These are phyloP conservation scores for Orbilia oligospora DNA, from an alignment of 2,329 filamentous ascomycete genomes.

Conservation along the genomic window DNA sequence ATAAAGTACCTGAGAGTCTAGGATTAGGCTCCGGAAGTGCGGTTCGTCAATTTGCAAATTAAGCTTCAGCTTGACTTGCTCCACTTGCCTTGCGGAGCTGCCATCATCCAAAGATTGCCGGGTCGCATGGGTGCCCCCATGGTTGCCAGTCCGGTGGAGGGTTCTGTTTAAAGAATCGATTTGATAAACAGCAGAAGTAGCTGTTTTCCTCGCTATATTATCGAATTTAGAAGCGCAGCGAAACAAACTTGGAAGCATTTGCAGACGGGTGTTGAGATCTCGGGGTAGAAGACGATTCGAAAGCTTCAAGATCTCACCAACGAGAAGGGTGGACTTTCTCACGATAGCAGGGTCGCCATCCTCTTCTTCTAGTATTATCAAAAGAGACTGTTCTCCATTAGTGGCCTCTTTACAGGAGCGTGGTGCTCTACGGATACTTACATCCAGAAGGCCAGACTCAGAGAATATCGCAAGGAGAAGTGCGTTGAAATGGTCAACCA, in stretches of 20 bases:
- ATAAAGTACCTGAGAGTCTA: constrained; percentile 65
- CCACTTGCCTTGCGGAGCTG: constrained; percentile 68
- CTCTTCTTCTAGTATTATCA: constrained; percentile 68
- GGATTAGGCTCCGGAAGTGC: constrained; percentile 74
- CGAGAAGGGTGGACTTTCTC: constrained; percentile 88
- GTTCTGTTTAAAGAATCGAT: constrained; percentile 98
- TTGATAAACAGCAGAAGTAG: constrained; percentile 93
- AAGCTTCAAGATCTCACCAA: constrained; percentile 92
- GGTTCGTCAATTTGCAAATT: constrained; percentile 76
- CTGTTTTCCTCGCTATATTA: constrained; percentile 78
- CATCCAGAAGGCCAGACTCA: constrained; percentile 79
- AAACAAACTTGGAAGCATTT: constrained; percentile 89
- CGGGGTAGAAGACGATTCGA: constrained; percentile 87
- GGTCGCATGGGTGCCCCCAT: constrained; percentile 14
- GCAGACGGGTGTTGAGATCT: constrained; percentile 84
- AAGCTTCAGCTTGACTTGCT: constrained; percentile 73
- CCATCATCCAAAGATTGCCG: constrained; percentile 64
- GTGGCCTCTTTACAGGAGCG: not conserved
- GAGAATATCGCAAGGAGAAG: constrained; percentile 88
- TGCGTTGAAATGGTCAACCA: constrained; percentile 94
- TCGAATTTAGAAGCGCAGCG: constrained; percentile 80
- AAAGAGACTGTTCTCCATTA: constrained; percentile 18
- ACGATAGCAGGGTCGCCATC: constrained; percentile 68
- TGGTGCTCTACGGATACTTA: constrained; percentile 61
- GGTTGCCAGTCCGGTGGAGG: constrained; percentile 76